Evolutionary conservation across 352 stramenopile species (phyloP).

Genomic region (Globisporangium cystogenes): DNA sequence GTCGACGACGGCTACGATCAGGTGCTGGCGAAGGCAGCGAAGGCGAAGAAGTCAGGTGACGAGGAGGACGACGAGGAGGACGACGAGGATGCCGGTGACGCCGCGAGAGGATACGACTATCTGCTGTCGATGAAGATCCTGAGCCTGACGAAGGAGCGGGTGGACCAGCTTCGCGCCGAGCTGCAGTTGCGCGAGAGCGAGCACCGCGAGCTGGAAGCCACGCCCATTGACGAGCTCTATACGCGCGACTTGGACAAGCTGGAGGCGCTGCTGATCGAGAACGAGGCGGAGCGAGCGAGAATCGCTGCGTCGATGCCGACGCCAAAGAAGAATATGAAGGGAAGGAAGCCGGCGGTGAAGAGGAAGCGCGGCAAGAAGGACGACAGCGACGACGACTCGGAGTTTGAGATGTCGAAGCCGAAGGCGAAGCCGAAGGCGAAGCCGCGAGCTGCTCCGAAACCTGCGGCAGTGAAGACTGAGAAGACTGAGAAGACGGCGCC

Average conservation of each 20-base stretch:
- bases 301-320: conserved; percentile 56
- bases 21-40: conserved; percentile 33
- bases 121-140: conserved; percentile 94
- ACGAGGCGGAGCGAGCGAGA: conserved; percentile 49
- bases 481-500: conserved; percentile 16
- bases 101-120: conserved; percentile 90
- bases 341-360: conserved; percentile 39
- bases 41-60: conserved; percentile 42
- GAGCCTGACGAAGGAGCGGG: conserved; percentile 92
- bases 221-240: conserved; percentile 90
- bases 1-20: conserved; percentile 87
- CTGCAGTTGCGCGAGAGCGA: conserved; percentile 84
- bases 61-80: conserved; percentile 38
- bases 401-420: conserved; percentile 44
- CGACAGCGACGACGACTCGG: conserved; percentile 49
- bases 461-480: conserved; percentile 15
- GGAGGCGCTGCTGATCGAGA: conserved; percentile 61
- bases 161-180: conserved; percentile 88
- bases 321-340: conserved; percentile 40
- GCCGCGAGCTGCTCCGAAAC: conserved; percentile 22
- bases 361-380: conserved; percentile 42
- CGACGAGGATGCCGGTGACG: conserved; percentile 40
- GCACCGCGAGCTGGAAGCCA: conserved; percentile 72
- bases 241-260: conserved; percentile 90
- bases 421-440: conserved; percentile 48